Evolutionary conservation across 1,284 basidiomycete species (phyloP).

Genomic region (Cutaneotrichosporon mucoides): DNA sequence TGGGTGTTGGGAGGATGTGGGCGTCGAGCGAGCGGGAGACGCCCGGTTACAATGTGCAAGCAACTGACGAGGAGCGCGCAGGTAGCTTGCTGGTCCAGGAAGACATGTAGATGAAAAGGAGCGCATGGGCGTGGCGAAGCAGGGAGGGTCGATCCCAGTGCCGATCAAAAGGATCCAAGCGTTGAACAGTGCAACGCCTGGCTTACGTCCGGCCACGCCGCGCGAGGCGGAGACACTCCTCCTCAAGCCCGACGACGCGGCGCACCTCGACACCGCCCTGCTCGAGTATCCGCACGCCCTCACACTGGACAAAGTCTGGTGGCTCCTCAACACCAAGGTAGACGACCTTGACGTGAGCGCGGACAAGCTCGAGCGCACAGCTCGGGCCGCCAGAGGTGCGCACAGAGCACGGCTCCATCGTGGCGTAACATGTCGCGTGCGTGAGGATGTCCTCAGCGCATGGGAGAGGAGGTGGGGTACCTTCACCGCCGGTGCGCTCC

Average conservation of each 20-base stretch:
- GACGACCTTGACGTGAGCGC: slow-evolving; percentile 66
- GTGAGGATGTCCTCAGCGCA: slow-evolving; percentile 17
- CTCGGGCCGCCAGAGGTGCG: slow-evolving; percentile 81
- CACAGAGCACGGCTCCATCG: slow-evolving; percentile 93
- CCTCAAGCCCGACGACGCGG: slow-evolving; percentile 63
- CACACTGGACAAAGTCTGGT: slow-evolving; percentile 89
- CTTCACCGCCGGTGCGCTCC: neutral
- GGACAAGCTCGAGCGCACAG: slow-evolving; percentile 81
- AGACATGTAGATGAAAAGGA: too few species aligned
- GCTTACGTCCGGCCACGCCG: slow-evolving; percentile 52
- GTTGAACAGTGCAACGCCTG: too few species aligned
- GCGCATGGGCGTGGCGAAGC: too few species aligned
- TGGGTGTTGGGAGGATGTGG: too few species aligned
- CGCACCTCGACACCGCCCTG: slow-evolving; percentile 71
- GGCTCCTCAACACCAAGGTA: slow-evolving; percentile 91
- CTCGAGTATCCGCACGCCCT: slow-evolving; percentile 72
- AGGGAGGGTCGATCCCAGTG: too few species aligned
- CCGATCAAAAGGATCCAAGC: too few species aligned
- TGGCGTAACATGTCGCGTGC: slow-evolving; percentile 66
- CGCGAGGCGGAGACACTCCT: slow-evolving; percentile 71
- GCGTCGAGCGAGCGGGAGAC: too few species aligned
- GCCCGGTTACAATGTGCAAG: too few species aligned
- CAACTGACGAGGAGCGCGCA: too few species aligned
- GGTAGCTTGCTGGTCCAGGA: too few species aligned
- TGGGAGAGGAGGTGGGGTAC: slow-evolving; percentile 29